Percentiles rank a stretch among this genome's conserved stretches.
Conservation (phyloP, 164 flowering plant species). For the Magnolia sinica region DNA sequence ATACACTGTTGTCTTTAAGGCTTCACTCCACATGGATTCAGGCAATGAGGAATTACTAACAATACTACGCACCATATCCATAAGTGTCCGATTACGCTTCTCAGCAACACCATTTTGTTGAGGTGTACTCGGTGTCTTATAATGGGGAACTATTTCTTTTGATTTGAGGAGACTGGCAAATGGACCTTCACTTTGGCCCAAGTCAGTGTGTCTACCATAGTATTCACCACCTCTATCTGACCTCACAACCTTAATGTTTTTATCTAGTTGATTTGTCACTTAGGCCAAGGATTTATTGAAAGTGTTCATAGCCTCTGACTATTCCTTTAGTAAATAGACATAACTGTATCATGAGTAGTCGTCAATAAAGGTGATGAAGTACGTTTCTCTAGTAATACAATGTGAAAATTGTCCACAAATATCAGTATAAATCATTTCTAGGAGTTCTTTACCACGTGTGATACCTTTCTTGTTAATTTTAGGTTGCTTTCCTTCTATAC, state of each 20-base stretch:
- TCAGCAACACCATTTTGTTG: constrained; percentile 6
- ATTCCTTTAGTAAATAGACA: not conserved
- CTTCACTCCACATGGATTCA: not conserved
- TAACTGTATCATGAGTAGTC: too few species aligned
- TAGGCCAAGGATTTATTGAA: not conserved
- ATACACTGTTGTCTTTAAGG: not conserved
- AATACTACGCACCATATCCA: constrained; percentile 8
- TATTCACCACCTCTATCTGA: too few species aligned
- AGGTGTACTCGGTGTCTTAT: not conserved
- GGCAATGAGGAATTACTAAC: constrained; percentile 1
- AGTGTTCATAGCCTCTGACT: not conserved
- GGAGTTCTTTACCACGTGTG: not conserved
- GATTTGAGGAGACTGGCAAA: not conserved
- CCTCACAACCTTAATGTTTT: too few species aligned
- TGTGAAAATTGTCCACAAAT: constrained; percentile 7
- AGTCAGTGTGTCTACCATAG: not conserved
- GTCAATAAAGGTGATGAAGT: too few species aligned
- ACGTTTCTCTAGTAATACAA: not conserved
- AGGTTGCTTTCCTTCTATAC: not conserved
- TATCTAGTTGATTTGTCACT: not conserved
- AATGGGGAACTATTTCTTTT: not conserved
- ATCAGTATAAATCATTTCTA: not conserved
- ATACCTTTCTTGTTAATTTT: not conserved
- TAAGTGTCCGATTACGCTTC: not conserved
- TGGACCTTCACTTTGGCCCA: not conserved